Percentiles rank a stretch among this genome's conserved stretches.
Conservation (phyloP, 148 eudicot species). For the Fagopyrum esculentum region DNA sequence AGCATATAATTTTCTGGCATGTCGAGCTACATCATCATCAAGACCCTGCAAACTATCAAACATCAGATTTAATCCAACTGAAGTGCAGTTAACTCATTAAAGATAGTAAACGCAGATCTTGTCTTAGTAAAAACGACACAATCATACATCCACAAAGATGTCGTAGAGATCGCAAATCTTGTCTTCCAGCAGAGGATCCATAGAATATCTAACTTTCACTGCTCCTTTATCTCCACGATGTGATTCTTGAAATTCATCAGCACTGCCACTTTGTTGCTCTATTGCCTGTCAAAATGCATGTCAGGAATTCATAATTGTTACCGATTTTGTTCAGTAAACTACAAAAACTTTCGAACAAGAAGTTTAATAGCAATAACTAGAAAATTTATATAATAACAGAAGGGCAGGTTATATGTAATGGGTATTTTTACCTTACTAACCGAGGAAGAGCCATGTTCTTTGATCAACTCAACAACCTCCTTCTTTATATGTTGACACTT, state of each 20-base stretch:
- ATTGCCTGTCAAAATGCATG: conserved; percentile 32
- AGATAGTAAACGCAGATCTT: not conserved
- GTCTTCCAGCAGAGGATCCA: conserved; percentile 81
- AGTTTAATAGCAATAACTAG: not conserved
- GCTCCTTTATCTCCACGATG: conserved; percentile 45
- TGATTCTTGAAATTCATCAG: conserved; percentile 65
- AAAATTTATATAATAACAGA: not conserved
- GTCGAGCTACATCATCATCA: conserved; percentile 92
- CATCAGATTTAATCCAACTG: conserved; percentile 6
- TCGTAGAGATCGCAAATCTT: conserved; percentile 96
- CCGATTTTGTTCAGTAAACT: not conserved
- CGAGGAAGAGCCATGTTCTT: conserved; percentile 40
- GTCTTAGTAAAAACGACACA: conserved; percentile 7
- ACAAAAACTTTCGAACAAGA: not conserved
- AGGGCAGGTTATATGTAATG: not conserved
- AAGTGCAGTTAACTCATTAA: not conserved
- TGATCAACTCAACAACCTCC: conserved; percentile 73
- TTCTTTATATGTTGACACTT: conserved; percentile 67
- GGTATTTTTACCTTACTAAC: conserved; percentile 49
- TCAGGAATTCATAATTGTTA: not conserved
- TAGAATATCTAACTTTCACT: conserved; percentile 43
- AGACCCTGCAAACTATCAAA: conserved; percentile 47
- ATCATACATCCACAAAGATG: conserved; percentile 65
- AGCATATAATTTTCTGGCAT: conserved; percentile 77
- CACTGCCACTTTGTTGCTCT: conserved; percentile 54